Conservation (phyloP, 192 early-diverging fungal genomes). For the Gonapodya sp. region DNA sequence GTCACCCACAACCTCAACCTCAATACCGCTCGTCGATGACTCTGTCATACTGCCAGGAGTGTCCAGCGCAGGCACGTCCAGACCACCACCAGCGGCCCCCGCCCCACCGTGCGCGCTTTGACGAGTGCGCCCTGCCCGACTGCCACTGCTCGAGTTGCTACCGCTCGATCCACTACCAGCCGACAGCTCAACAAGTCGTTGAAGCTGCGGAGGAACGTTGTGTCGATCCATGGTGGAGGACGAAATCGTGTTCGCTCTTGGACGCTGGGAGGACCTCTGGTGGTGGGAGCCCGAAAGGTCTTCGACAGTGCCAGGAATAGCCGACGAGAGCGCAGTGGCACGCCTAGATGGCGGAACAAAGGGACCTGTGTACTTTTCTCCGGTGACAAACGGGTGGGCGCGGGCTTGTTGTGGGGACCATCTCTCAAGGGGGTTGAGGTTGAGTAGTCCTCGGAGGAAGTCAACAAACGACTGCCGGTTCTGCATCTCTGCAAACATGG, state of each 20-base stretch:
- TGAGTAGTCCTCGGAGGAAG: constrained; percentile 83
- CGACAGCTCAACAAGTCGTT: constrained; percentile 25
- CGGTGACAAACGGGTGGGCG: constrained; percentile 95
- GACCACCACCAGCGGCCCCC: neutral
- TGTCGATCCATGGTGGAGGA: constrained; percentile 25
- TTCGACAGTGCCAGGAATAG: neutral
- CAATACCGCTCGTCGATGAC: neutral
- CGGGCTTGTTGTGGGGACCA: constrained; percentile 94
- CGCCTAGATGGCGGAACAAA: constrained; percentile 39
- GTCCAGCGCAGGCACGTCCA: neutral
- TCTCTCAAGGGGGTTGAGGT: constrained; percentile 81
- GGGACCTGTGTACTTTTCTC: constrained; percentile 62
- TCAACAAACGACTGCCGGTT: constrained; percentile 75
- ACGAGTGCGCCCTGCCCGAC: neutral
- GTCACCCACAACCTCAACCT: neutral
- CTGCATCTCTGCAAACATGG: constrained; percentile 45
- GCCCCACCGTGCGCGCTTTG: too few relatives aligned
- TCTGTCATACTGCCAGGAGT: neutral
- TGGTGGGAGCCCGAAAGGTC: neutral
- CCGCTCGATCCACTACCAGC: neutral
- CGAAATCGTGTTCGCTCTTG: constrained; percentile 40
- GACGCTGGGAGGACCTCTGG: constrained; percentile 17
- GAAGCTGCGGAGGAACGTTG: constrained; percentile 39
- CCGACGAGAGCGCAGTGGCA: neutral
- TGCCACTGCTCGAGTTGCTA: neutral